Conservation (phyloP, 2,329 filamentous ascomycete species). For the Colletotrichum limetticola region DNA sequence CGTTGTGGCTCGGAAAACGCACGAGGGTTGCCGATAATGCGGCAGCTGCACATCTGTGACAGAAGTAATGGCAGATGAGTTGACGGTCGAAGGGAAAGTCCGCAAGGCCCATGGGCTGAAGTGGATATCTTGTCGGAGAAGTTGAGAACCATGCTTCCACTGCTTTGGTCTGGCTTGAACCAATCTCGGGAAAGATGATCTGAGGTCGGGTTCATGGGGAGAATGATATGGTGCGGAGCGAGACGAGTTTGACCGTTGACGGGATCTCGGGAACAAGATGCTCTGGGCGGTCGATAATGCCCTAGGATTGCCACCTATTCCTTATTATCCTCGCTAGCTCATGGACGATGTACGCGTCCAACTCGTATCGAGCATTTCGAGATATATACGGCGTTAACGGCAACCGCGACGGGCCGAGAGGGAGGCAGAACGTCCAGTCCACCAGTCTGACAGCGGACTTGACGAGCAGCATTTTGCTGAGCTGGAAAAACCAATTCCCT, state of each 20-base stretch:
- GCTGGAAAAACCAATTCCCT: not conserved
- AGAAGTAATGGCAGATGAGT: not conserved
- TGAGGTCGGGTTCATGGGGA: not conserved
- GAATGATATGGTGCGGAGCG: not conserved
- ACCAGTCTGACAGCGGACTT: too few species aligned
- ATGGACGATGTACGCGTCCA: not conserved
- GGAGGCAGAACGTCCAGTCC: not conserved
- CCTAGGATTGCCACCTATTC: too few species aligned
- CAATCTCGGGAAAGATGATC: not conserved
- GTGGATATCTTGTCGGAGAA: too few species aligned
- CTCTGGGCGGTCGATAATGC: too few species aligned
- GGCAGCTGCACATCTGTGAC: not conserved
- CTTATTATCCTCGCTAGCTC: not conserved
- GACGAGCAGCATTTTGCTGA: not conserved
- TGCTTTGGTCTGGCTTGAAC: too few species aligned
- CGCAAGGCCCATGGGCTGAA: not conserved
- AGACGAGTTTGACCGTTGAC: not conserved
- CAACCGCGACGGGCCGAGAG: conserved; percentile 4
- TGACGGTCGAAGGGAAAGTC: not conserved
- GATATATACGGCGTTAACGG: not conserved
- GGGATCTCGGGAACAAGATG: not conserved
- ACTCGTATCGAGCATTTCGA: not conserved
- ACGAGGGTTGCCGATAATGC: not conserved
- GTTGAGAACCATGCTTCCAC: too few species aligned
- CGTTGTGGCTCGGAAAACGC: not conserved